A percentile compares a stretch with the other conserved stretches of the same genome.
Evolutionary conservation across 2,329 filamentous ascomycete species (phyloP).

Genomic region (Venturia carpophila): DNA sequence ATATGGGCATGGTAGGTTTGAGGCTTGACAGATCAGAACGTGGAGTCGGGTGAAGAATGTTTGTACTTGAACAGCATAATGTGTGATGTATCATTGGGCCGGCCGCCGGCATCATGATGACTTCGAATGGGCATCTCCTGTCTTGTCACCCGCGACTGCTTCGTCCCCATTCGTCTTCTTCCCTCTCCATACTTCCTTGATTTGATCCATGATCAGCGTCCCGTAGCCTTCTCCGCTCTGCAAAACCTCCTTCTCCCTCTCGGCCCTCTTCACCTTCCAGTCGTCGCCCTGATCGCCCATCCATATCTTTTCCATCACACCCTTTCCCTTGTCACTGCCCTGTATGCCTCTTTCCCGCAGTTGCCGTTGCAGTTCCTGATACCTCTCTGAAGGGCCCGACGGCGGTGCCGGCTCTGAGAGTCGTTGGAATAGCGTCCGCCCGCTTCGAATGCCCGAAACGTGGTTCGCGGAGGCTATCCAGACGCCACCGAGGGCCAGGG

Average conservation of each 20-base stretch:
- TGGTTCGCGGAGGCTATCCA: constrained; percentile 45
- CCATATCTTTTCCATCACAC: constrained; percentile 31
- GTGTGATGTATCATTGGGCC: not conserved
- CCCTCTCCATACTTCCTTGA: constrained; percentile 17
- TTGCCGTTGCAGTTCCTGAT: constrained; percentile 28
- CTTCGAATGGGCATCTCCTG: not conserved
- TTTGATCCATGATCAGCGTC: constrained; percentile 33
- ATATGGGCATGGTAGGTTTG: too few relatives aligned
- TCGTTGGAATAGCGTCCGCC: constrained; percentile 32
- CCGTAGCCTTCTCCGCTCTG: constrained; percentile 23
- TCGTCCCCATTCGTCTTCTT: constrained; percentile 8
- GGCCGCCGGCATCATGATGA: not conserved
- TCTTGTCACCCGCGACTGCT: not conserved
- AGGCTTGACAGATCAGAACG: too few relatives aligned
- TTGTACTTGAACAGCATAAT: not conserved
- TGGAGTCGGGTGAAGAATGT: too few relatives aligned
- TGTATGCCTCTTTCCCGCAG: constrained; percentile 25
- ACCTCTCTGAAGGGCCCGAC: constrained; percentile 32
- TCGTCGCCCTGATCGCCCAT: constrained; percentile 36
- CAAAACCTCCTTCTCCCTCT: constrained; percentile 17
- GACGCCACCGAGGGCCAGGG: constrained; percentile 43
- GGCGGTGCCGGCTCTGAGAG: constrained; percentile 20
- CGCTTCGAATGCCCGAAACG: constrained; percentile 36
- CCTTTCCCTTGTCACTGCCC: constrained; percentile 22
- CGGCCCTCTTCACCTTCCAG: constrained; percentile 35